phyloP scores from a whole-genome alignment of 78 protist genomes.

The Ministeria vibrans region DNA sequence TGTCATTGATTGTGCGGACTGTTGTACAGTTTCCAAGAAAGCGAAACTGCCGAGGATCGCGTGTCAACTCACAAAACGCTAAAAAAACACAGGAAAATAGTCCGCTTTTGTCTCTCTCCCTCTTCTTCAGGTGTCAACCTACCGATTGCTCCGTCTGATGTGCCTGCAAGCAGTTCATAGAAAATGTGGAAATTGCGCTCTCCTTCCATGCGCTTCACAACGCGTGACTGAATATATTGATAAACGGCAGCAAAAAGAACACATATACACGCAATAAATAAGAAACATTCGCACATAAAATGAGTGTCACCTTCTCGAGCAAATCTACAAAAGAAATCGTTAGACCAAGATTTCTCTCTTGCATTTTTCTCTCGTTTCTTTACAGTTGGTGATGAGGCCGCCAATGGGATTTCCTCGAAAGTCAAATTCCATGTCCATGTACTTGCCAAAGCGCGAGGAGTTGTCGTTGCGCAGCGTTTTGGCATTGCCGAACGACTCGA shows the following conservation, averaged over 20 bases:
- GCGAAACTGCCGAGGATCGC: no score
- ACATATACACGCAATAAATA: neutral
- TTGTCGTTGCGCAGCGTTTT: conserved; percentile 87
- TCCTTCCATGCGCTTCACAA: conserved; percentile 24
- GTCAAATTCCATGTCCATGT: conserved; percentile 85
- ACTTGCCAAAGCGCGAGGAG: conserved; percentile 76
- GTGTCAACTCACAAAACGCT: no score
- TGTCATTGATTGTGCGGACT: no score
- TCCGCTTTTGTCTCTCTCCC: no score
- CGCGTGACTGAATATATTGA: conserved; percentile 4
- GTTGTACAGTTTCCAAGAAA: no score
- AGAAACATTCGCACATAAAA: neutral
- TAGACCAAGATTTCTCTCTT: no score
- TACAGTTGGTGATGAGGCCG: conserved; percentile 75
- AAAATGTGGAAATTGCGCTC: conserved; percentile 27
- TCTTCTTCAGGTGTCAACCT: no score
- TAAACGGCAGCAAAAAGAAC: neutral
- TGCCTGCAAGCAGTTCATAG: conserved; percentile 31
- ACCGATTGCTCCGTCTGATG: no score
- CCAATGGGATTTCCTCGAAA: conserved; percentile 76
- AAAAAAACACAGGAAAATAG: no score
- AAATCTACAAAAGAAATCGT: no score
- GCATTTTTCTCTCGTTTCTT: conserved; percentile 49
- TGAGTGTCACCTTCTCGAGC: conserved; percentile 2
- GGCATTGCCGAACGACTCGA: conserved; percentile 95